These are phyloP conservation scores for Pyracantha coccinea DNA, from an alignment of 331 rosid genomes.

Conservation along the genomic window DNA sequence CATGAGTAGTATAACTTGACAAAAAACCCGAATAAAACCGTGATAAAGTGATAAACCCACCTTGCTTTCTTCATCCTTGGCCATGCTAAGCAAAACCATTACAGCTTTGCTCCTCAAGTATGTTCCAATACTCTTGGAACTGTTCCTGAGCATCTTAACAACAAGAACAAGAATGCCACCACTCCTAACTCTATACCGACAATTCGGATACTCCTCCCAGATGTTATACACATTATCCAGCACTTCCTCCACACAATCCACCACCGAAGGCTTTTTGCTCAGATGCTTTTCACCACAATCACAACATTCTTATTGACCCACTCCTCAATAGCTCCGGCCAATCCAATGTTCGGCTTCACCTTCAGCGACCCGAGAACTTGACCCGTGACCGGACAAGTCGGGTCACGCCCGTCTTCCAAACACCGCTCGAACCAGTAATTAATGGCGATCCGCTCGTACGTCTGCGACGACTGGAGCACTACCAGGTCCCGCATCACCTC, in stretches of 20 bases:
- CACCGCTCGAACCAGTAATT: constrained; percentile 45
- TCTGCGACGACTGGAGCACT: constrained; percentile 44
- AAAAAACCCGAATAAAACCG: neutral
- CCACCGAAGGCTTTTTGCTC: constrained; percentile 20
- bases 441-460: constrained; percentile 43
- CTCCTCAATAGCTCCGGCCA: constrained; percentile 50
- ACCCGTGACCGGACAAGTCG: constrained; percentile 47
- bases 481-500: constrained; percentile 53
- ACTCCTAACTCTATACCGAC: constrained; percentile 31
- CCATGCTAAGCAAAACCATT: constrained; percentile 36
- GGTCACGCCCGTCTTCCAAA: constrained; percentile 34
- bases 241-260: constrained; percentile 23
- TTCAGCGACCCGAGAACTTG: constrained; percentile 29
- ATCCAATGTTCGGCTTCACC: constrained; percentile 45
- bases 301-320: constrained; percentile 43
- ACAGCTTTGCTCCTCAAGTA: constrained; percentile 45
- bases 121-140: constrained; percentile 42
- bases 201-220: constrained; percentile 35
- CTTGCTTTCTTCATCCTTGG: constrained; percentile 60
- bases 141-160: constrained; percentile 31
- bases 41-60: constrained; percentile 14
- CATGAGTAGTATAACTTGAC: neutral
- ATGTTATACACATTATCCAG: constrained; percentile 29
- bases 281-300: constrained; percentile 24
- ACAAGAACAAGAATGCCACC: constrained; percentile 31